Percentiles rank a stretch among this genome's conserved stretches.
These are phyloP conservation scores for Starmerella apis DNA, from an alignment of 805 yeast genomes.

Conservation along the genomic window DNA sequence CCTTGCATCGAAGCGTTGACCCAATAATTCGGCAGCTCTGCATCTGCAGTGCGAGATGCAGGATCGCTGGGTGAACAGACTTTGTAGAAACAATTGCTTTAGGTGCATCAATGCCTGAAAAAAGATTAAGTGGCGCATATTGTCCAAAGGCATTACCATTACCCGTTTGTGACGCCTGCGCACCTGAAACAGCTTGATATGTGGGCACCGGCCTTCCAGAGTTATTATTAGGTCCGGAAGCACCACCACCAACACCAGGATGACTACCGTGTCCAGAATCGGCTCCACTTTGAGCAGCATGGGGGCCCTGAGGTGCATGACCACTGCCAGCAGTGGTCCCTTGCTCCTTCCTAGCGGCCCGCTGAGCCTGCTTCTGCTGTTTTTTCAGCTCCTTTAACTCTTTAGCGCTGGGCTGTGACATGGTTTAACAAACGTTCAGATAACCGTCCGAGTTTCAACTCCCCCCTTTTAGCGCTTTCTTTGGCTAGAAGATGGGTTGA, in stretches of 20 bases:
- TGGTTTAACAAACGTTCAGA: too few relatives aligned
- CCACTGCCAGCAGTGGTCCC: slow-evolving; percentile 32
- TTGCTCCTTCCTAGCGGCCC: slow-evolving; percentile 77
- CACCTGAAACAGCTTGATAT: slow-evolving; percentile 20
- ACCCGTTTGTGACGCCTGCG: not conserved
- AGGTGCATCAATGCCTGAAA: slow-evolving; percentile 33
- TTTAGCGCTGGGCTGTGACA: slow-evolving; percentile 6
- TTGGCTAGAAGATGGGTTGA: not conserved
- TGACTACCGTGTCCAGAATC: not conserved
- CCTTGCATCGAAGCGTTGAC: slow-evolving; percentile 70
- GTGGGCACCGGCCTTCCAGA: slow-evolving; percentile 14
- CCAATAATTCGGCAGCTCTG: slow-evolving; percentile 84
- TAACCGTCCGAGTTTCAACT: too few relatives aligned
- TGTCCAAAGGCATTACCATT: slow-evolving; percentile 23
- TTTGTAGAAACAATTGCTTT: slow-evolving; percentile 40
- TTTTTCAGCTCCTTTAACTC: slow-evolving; percentile 72
- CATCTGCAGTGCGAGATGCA: slow-evolving; percentile 65
- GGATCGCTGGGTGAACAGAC: slow-evolving; percentile 76
- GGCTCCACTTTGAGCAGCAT: not conserved
- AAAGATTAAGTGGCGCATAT: slow-evolving; percentile 38
- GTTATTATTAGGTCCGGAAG: slow-evolving; percentile 33
- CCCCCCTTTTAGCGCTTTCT: not conserved
- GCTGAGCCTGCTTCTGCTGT: slow-evolving; percentile 80
- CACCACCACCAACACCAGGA: slow-evolving; percentile 18
- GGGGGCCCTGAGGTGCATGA: slow-evolving; percentile 24